Base-by-base conservation (phyloP, 805 yeast species). In the Candida sphagnicola region DNA sequence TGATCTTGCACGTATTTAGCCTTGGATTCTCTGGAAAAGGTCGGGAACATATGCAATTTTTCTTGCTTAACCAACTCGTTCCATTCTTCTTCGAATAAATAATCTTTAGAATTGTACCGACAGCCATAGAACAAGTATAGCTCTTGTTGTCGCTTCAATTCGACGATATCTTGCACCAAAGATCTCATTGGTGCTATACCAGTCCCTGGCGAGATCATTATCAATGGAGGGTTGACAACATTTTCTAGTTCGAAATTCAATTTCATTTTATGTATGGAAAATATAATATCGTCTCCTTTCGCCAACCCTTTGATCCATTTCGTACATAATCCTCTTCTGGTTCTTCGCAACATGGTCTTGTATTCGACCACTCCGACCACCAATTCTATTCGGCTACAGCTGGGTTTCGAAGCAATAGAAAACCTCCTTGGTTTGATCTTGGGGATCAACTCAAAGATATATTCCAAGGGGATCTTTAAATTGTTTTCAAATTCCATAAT, bases 131-230 rank as follows among this genome's bases (percentile, higher is more conserved):
- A 86, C 18, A 91, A 57, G 31, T 72, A 62, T 29, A 83, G 51
- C 1, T 59, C 56, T 18, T 63, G 65, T 1, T 40, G 32, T 1
- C 48, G 49, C 19, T 36, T 29, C 3, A 37, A 24, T 5, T 40
- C 39, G 14, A 58, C 41, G 2, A 58, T 49, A 1, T 67, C 51
- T 31, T 76, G 76, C 11, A 91, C 71, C 29, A 90, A 52, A 1
- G 86, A 74, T 51, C 87, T 77, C 74, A 91, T 79, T 2, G 99
- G 99, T 0, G 99, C 99, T 8, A 93, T 70, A 2, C 99, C 99
- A 0, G 98, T 95, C 3, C 99, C 99, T 0, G 99, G 95, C 1
- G 91, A 83, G 3, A 91, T 72, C 75, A 91, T 67, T 3, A 93
- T 62, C 18, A 85, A 61, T 0, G 95, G 56, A 31, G 60, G 55